phyloP scores from a whole-genome alignment of 768 basidiomycete species.

The Termitomyces sp. region DNA sequence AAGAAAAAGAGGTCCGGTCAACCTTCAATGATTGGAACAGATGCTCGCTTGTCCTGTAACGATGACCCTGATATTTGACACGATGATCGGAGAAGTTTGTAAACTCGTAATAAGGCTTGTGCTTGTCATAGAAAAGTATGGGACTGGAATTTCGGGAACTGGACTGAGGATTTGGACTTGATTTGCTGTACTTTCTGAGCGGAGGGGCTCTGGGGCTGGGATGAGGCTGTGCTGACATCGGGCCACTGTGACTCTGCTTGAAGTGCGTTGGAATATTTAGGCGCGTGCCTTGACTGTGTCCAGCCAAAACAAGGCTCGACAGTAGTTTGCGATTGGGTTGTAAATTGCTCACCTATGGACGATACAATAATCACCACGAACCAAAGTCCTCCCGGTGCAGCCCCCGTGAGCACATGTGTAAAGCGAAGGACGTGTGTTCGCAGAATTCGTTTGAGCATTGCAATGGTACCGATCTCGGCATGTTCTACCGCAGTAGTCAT shows the following conservation, averaged over 20 bases:
- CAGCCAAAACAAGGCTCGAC: background rate
- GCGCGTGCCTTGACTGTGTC: background rate
- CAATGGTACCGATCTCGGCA: background rate
- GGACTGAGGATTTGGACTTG: conserved; percentile 1
- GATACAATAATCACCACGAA: conserved; percentile 7
- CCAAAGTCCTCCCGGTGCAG: conserved; percentile 1
- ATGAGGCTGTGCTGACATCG: conserved; percentile 4
- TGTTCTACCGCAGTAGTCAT: conserved; percentile 4
- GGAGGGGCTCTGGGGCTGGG: background rate
- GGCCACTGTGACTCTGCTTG: background rate
- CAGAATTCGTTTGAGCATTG: background rate
- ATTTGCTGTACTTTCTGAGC: conserved; percentile 1
- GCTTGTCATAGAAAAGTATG: conserved; percentile 61
- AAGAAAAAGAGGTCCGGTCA: background rate
- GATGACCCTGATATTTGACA: conserved; percentile 51
- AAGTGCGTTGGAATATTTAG: background rate
- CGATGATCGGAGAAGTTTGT: conserved; percentile 70
- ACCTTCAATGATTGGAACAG: conserved; percentile 74
- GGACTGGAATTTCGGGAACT: conserved; percentile 12
- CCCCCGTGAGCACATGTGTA: conserved; percentile 4
- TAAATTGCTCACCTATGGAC: background rate
- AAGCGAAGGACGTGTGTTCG: conserved; percentile 1
- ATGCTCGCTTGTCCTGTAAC: conserved; percentile 73
- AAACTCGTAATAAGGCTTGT: conserved; percentile 61
- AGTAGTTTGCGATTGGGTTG: background rate